Conservation (phyloP, 192 early-diverging fungal species). For the Coemansia sp. region DNA sequence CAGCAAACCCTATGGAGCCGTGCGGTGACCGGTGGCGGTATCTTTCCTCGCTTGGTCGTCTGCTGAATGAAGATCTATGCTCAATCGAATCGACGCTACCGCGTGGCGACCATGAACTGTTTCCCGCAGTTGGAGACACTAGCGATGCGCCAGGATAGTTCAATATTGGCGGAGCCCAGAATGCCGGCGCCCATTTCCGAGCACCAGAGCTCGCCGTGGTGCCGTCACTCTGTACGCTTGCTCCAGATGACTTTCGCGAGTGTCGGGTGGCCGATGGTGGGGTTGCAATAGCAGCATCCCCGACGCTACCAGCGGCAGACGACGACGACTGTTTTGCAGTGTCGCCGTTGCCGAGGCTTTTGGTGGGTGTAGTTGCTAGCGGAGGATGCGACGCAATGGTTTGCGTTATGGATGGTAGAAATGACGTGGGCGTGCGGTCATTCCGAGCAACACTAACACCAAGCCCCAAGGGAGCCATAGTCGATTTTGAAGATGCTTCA, state of each 20-base stretch:
- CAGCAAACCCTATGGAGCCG: slow-evolving; percentile 6
- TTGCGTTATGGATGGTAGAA: background rate
- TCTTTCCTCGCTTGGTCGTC: slow-evolving; percentile 23
- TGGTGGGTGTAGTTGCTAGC: background rate
- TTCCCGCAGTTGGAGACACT: slow-evolving; percentile 1
- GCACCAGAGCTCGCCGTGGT: background rate
- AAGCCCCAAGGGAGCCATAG: slow-evolving; percentile 4
- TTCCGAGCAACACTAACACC: slow-evolving; percentile 20
- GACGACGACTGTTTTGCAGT: background rate
- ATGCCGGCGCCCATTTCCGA: slow-evolving; percentile 33
- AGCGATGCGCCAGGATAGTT: background rate
- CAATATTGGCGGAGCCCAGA: slow-evolving; percentile 37
- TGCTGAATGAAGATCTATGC: slow-evolving; percentile 8
- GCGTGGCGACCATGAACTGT: slow-evolving; percentile 31
- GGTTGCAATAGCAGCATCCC: background rate
- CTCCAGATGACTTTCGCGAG: background rate
- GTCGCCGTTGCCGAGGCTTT: background rate
- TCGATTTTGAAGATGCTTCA: background rate
- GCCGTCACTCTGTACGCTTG: background rate
- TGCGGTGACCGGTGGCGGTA: slow-evolving; percentile 5
- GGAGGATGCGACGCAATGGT: slow-evolving; percentile 1
- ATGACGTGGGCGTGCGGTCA: slow-evolving; percentile 1
- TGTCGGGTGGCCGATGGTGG: background rate
- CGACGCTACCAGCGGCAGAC: background rate
- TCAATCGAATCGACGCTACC: slow-evolving; percentile 26